phyloP scores from a whole-genome alignment of 257 asterid genomes.

The Oldenlandia corymbosa region DNA sequence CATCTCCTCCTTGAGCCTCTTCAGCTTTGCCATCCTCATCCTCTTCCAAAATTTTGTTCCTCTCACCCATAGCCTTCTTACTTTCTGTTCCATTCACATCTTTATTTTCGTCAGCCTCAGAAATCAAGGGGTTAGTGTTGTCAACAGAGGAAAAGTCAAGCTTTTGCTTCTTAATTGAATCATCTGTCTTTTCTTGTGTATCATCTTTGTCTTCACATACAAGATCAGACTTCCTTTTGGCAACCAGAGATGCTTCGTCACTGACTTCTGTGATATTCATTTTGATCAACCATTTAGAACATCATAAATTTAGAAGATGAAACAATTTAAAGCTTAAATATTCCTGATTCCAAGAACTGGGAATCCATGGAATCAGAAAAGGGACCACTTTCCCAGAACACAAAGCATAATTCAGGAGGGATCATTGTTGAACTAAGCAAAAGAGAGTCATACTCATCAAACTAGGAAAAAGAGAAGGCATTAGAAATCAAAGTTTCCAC shows the following conservation, averaged over 20 bases:
- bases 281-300: not conserved
- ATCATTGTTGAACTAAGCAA: too few relatives aligned
- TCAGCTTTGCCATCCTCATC: slow-evolving; percentile 21
- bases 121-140: not conserved
- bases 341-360: not conserved
- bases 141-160: slow-evolving; percentile 8
- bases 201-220: not conserved
- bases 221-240: slow-evolving; percentile 4
- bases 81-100: slow-evolving; percentile 12
- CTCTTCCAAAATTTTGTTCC: not conserved
- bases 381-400: not conserved
- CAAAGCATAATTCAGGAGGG: too few relatives aligned
- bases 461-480: too few relatives aligned
- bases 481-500: too few relatives aligned
- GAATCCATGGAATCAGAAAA: not conserved
- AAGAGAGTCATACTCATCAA: too few relatives aligned
- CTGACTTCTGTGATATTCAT: slow-evolving; percentile 2
- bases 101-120: slow-evolving; percentile 6
- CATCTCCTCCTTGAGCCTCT: slow-evolving; percentile 5
- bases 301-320: not conserved
- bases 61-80: not conserved
- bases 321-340: not conserved
- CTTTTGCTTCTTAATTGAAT: slow-evolving; percentile 27
- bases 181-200: slow-evolving; percentile 8
- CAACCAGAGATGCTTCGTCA: slow-evolving; percentile 6